Evolutionary conservation across 2,329 filamentous ascomycete species (phyloP).

Genomic region (Aspergillus brasiliensis): DNA sequence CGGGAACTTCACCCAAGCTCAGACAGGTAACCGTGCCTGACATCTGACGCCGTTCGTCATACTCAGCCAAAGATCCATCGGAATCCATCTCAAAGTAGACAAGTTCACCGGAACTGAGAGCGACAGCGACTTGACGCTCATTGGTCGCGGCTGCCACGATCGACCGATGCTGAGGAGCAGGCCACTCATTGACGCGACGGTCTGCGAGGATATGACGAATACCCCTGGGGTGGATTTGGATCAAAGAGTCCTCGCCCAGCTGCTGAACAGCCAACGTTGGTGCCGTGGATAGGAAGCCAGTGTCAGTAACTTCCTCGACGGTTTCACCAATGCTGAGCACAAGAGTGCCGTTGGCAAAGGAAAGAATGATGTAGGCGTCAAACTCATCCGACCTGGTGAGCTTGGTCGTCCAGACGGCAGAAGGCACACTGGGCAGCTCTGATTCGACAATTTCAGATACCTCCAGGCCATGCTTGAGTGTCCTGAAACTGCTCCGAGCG

Average conservation of each 20-base stretch:
- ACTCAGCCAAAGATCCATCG: conserved; percentile 87
- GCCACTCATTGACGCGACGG: conserved; percentile 86
- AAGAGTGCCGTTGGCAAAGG: conserved; percentile 84
- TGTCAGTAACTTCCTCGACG: conserved; percentile 92
- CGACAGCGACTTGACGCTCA: conserved; percentile 87
- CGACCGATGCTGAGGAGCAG: conserved; percentile 86
- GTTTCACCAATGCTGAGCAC: conserved; percentile 96
- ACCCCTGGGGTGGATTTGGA: conserved; percentile 95
- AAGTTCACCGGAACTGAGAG: conserved; percentile 92
- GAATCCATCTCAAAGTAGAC: conserved; percentile 97
- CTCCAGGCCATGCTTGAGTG: conserved; percentile 86
- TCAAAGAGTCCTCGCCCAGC: conserved; percentile 85
- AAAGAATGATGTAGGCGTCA: conserved; percentile 94
- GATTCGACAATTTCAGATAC: conserved; percentile 96
- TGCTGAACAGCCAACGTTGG: conserved; percentile 91
- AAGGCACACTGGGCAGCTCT: conserved; percentile 82
- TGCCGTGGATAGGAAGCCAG: conserved; percentile 84
- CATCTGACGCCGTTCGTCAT: conserved; percentile 94
- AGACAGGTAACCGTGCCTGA: conserved; percentile 91
- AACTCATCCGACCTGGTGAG: conserved; percentile 77
- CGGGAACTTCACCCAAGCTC: conserved; percentile 89
- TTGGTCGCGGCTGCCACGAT: conserved; percentile 96
- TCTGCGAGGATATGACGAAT: conserved; percentile 84
- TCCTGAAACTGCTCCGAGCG: conserved; percentile 85
- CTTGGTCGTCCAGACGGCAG: conserved; percentile 94